A percentile compares a stretch with the other conserved stretches of the same genome.
phyloP scores from a whole-genome alignment of 192 early-diverging fungal genomes.

The Entomortierella beljakovae region DNA sequence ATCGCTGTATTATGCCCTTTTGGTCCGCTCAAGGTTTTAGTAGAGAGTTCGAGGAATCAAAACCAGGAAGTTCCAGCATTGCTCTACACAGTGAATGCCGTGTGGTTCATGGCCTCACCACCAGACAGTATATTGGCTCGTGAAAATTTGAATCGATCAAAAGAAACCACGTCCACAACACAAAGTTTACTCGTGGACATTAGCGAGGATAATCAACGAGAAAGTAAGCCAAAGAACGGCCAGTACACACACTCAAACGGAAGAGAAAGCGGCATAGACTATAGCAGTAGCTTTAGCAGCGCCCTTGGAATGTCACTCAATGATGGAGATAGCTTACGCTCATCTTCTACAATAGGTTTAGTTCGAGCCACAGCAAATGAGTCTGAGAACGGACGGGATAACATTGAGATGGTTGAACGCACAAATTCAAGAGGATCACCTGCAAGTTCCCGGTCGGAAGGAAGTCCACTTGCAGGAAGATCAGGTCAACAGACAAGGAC shows the following conservation, averaged over 20 bases:
- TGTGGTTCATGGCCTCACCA: slow-evolving; percentile 83
- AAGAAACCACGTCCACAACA: slow-evolving; percentile 1
- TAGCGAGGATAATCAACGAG: background rate
- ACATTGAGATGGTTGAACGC: slow-evolving; percentile 31
- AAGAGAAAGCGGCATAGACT: slow-evolving; percentile 22
- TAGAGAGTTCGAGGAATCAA: slow-evolving; percentile 79
- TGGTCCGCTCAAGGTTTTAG: slow-evolving; percentile 83
- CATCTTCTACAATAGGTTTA: slow-evolving; percentile 27
- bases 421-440: background rate
- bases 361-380: slow-evolving; percentile 7
- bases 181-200: background rate
- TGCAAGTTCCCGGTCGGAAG: slow-evolving; percentile 2
- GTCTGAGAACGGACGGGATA: background rate
- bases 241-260: slow-evolving; percentile 28
- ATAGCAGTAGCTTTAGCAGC: slow-evolving; percentile 33
- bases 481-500: background rate
- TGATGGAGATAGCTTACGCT: slow-evolving; percentile 1
- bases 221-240: background rate
- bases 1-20: slow-evolving; percentile 92
- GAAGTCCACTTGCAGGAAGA: slow-evolving; percentile 3
- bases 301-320: slow-evolving; percentile 18
- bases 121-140: slow-evolving; percentile 43
- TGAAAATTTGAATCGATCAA: background rate
- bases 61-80: slow-evolving; percentile 84
- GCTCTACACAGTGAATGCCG: slow-evolving; percentile 76